These are phyloP conservation scores for Chaetomiaceae sp. DNA, from an alignment of 2,329 filamentous ascomycete genomes.

Conservation along the genomic window DNA sequence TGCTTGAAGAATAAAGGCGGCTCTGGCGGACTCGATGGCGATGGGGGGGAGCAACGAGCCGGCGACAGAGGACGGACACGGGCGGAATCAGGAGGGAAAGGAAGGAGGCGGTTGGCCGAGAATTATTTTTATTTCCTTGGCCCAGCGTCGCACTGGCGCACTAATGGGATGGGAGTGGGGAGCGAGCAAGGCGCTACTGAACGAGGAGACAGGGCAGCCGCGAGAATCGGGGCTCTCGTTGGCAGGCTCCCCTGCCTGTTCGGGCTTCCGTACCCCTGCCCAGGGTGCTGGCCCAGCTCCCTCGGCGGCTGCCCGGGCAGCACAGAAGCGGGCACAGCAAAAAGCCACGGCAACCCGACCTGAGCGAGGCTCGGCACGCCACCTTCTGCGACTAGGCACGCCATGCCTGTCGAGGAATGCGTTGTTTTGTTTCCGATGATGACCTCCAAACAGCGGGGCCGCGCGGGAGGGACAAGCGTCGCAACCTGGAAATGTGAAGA, in stretches of 20 bases:
- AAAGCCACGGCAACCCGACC: background rate
- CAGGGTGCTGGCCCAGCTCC: conserved; percentile 14
- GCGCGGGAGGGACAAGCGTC: background rate
- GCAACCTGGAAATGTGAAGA: background rate
- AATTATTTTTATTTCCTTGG: conserved; percentile 29
- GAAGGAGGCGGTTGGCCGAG: conserved; percentile 23
- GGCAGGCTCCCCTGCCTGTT: conserved; percentile 36
- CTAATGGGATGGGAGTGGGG: conserved; percentile 20
- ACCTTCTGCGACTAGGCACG: conserved; percentile 14
- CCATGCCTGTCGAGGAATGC: conserved; percentile 19
- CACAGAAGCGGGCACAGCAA: conserved; percentile 9
- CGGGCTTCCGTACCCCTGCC: conserved; percentile 13
- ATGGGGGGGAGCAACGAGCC: conserved; percentile 6
- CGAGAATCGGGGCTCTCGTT: conserved; percentile 37
- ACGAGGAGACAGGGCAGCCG: conserved; percentile 17
- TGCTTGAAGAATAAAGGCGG: conserved; percentile 1
- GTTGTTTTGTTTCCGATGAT: background rate
- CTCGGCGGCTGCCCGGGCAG: conserved; percentile 8
- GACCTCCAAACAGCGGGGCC: background rate
- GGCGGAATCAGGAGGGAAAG: conserved; percentile 15
- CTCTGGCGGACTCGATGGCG: conserved; percentile 3
- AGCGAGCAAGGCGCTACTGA: conserved; percentile 20
- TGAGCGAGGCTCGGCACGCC: conserved; percentile 7
- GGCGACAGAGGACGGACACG: conserved; percentile 8
- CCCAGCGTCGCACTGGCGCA: conserved; percentile 18